A percentile compares a stretch with the other conserved stretches of the same genome.
Evolutionary conservation across 179 eudicot genomes (phyloP).

Genomic region (Heliamphora pulchella): DNA sequence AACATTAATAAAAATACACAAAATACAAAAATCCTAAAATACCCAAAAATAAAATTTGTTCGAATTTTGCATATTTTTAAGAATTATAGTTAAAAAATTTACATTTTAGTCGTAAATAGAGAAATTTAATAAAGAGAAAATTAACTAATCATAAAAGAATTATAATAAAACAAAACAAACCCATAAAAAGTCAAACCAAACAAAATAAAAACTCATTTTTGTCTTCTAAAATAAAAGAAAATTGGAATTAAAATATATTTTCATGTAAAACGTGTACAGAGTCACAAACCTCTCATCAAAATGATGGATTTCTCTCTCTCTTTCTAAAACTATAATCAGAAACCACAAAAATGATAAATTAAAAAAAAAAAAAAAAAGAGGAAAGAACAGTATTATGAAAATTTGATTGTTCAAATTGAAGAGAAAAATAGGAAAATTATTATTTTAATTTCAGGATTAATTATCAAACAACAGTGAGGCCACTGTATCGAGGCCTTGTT

Average conservation of each 20-base stretch:
- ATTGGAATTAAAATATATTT: constrained; percentile 26
- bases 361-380: neutral
- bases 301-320: constrained; percentile 17
- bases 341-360: neutral
- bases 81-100: no score
- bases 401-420: constrained; percentile 21
- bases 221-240: constrained; percentile 25
- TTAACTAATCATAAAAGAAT: no score
- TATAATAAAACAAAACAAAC: no score
- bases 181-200: no score
- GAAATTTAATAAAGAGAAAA: no score
- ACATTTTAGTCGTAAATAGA: no score
- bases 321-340: constrained; percentile 15
- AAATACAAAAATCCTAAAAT: no score
- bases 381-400: neutral
- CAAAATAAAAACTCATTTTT: neutral
- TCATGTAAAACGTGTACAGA: constrained; percentile 35
- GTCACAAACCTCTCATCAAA: constrained; percentile 10
- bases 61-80: no score
- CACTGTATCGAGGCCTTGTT: constrained; percentile 68
- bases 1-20: no score
- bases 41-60: no score
- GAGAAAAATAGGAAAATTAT: constrained; percentile 10
- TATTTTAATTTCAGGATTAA: constrained; percentile 7
- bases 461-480: constrained; percentile 43